Base-by-base conservation (phyloP, 306 rosid genomes). In the Vigna angularis region DNA sequence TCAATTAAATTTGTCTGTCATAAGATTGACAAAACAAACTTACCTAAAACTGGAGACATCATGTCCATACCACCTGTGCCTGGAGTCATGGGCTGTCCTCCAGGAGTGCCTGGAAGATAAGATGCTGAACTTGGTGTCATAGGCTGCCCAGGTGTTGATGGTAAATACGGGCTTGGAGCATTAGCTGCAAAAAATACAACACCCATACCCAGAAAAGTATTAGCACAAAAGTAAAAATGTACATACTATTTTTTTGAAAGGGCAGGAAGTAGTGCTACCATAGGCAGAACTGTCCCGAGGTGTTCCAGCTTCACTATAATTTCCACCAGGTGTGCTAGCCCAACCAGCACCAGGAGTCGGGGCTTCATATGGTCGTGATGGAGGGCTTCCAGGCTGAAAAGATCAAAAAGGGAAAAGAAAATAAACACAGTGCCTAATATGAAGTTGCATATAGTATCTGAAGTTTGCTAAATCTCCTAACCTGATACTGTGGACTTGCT, bases 11-110 rank as follows among this genome's bases (percentile, higher is more conserved):
- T 55, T 11, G 57, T 38, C 32, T 40, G 49, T 32, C 30, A 34
- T 28, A 55, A 40, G 17, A 69, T 67, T 32, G 20, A 61, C 18
- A 47, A 32, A 79, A 51, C 55, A 70, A 59, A 62, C 79, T 42
- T 63, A 90, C 99, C 98, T 82, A 93, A 85, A 74, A 85, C 97
- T 57, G 99, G 99, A 76, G 99, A 96, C 98, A 96, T 93, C 82
- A 87, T 88, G 82, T 96, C 99, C 78, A 96, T 81, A 76, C 97
- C 98, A 70, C 96, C 99, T 74, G 97, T 89, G 77, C 99, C 99
- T 18, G 98, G 99, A 59, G 99, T 96, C 99, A 96, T 96, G 14
- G 99, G 99, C 84, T 93, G 99, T 83, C 99, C 99, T 66, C 99
- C 99, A 70, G 99, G 99, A 53, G 99, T 96, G 47, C 99, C 97